A percentile compares a stretch with the other conserved stretches of the same genome.
Conservation (phyloP, 805 yeast genomes). For the Henningerozyma blattae region DNA sequence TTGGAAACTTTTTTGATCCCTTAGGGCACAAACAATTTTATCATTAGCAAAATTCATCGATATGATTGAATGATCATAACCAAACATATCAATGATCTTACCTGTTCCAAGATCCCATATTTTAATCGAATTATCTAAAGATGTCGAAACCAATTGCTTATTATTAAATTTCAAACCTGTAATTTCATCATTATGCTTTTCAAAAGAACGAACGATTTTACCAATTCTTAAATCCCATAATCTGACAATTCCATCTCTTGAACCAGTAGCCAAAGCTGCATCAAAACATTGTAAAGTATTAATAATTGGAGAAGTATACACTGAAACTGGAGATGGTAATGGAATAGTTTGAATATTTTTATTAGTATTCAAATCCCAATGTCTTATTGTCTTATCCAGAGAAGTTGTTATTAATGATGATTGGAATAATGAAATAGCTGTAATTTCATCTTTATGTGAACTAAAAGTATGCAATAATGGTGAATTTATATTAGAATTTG, state of each 20-base stretch:
- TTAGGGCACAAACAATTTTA: slow-evolving; percentile 38
- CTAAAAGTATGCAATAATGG: slow-evolving; percentile 37
- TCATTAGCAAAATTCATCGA: slow-evolving; percentile 48
- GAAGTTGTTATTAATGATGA: slow-evolving; percentile 53
- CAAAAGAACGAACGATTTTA: slow-evolving; percentile 45
- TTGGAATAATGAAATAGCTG: slow-evolving; percentile 45
- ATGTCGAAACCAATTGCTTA: too few species aligned
- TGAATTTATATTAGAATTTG: slow-evolving; percentile 4
- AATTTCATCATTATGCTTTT: slow-evolving; percentile 60
- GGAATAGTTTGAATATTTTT: slow-evolving; percentile 60
- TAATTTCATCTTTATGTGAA: slow-evolving; percentile 55
- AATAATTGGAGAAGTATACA: slow-evolving; percentile 30
- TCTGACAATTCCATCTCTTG: slow-evolving; percentile 62
- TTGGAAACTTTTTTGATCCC: slow-evolving; percentile 35
- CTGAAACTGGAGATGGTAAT: slow-evolving; percentile 20
- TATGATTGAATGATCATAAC: slow-evolving; percentile 44
- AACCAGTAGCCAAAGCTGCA: slow-evolving; percentile 69
- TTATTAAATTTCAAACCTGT: slow-evolving; percentile 58
- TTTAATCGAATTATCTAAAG: slow-evolving; percentile 86
- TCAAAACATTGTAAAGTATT: slow-evolving; percentile 61
- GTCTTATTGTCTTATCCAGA: slow-evolving; percentile 56
- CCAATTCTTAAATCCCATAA: slow-evolving; percentile 69
- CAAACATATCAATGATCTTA: slow-evolving; percentile 47
- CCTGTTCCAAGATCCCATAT: slow-evolving; percentile 86
- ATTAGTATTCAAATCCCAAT: slow-evolving; percentile 62